A percentile compares a stretch with the other conserved stretches of the same genome.
Evolutionary conservation across 2,329 filamentous ascomycete genomes (phyloP).

Genomic region (Phialemonium atrogriseum): DNA sequence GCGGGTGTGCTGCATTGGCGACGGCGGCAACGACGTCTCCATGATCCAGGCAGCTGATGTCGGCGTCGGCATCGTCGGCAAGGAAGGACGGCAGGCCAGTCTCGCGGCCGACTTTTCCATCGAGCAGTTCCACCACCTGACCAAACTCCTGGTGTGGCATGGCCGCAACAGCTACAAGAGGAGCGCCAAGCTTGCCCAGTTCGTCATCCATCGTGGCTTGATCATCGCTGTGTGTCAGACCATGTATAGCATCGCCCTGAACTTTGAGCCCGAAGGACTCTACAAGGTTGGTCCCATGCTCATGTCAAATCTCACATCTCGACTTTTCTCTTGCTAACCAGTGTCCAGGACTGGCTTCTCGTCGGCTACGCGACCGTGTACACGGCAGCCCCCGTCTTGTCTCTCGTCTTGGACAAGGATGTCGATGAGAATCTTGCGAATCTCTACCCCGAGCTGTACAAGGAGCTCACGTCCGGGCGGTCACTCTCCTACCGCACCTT

Average conservation of each 20-base stretch:
- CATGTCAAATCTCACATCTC: background rate
- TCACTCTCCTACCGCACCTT: constrained; percentile 89
- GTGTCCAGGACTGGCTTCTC: constrained; percentile 72
- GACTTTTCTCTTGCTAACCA: background rate
- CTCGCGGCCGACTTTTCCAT: constrained; percentile 96
- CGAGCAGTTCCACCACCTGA: constrained; percentile 88
- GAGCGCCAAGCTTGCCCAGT: constrained; percentile 89
- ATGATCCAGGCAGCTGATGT: constrained; percentile 99
- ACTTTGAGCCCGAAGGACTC: constrained; percentile 87
- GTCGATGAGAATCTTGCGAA: constrained; percentile 92
- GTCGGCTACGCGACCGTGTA: constrained; percentile 96
- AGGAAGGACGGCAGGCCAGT: constrained; percentile 91
- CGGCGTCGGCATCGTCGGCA: constrained; percentile 94
- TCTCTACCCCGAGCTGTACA: constrained; percentile 94
- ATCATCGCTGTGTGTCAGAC: constrained; percentile 96
- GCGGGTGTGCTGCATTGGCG: constrained; percentile 93
- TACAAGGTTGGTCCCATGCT: constrained; percentile 53
- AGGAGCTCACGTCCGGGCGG: constrained; percentile 84
- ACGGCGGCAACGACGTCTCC: constrained; percentile 95
- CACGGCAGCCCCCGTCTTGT: constrained; percentile 88
- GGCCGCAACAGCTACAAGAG: constrained; percentile 96
- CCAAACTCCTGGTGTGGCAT: constrained; percentile 98
- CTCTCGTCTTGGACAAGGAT: constrained; percentile 86
- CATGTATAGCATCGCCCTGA: constrained; percentile 88
- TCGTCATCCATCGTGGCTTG: constrained; percentile 93